Evolutionary conservation across 2,329 filamentous ascomycete species (phyloP), one percentile per base, ranked within the genome.

Genomic region (Didymella exigua): DNA sequence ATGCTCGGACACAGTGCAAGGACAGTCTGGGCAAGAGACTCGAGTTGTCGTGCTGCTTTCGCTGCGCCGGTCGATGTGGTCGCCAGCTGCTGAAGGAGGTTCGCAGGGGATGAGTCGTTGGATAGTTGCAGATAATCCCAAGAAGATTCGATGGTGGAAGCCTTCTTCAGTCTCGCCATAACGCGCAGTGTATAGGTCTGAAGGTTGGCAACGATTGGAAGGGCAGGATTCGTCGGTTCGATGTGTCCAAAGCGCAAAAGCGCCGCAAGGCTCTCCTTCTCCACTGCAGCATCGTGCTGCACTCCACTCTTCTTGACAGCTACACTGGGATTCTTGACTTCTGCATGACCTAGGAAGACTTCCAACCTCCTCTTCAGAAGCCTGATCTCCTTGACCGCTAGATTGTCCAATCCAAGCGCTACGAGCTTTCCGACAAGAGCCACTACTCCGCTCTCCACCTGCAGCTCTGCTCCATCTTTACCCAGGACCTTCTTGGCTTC

Each of bases 391-490:
- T 86, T 89, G 36, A 86, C 74, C 0, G 90, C 89, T 52, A 88
- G 78, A n/a, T 86, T 84, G 40, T 89, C 83, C 46, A 92, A 72
- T 1, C 85, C 84, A 42, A 91, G 77, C 0, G 79, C 77, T 13
- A 91, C 76, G 1, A 93, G 77, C 68, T 87, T 90, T 33, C 84
- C 83, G 33, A 88, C 75, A 48, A 93, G 80, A 0, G 87, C 85
- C 14, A 88, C 84, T 81, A 90, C 89, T 49, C 89, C 90, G 55
- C 81, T 86, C 69, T 93, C 90, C 4, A 93, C 73, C 67, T 93
- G 89, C 33, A 89, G 76, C 38, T 84, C 81, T 1, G 85, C 81
- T n/a, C 87, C 76, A 9, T 81, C 75, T 9, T 85, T 75, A 8
- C 81, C 79, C 5, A 82, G 76, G 1, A 82, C 76, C 23, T 82